phyloP scores from a whole-genome alignment of 2,329 filamentous ascomycete genomes.

The Venturia aucupariae region DNA sequence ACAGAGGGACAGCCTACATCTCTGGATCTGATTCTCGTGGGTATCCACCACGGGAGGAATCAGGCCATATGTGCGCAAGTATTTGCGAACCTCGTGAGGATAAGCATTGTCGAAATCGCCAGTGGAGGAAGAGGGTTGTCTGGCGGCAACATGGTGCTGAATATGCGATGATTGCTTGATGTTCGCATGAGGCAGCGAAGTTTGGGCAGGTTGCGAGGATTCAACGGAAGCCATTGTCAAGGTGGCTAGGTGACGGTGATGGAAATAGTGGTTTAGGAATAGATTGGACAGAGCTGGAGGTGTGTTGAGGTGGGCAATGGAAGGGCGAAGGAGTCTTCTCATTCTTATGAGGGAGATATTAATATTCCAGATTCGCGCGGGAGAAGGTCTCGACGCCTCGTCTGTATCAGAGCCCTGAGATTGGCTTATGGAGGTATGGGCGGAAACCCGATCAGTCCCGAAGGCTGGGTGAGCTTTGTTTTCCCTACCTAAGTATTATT shows the following conservation, averaged over 20 bases:
- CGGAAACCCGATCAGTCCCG: background rate
- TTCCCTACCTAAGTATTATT: too few relatives aligned
- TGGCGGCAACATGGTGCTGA: slow-evolving; percentile 22
- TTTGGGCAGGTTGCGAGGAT: background rate
- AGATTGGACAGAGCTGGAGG: background rate
- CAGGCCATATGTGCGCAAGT: slow-evolving; percentile 44
- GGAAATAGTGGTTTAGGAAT: background rate
- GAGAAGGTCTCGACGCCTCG: background rate
- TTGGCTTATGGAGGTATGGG: background rate
- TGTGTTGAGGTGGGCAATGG: background rate
- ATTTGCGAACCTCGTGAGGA: slow-evolving; percentile 39
- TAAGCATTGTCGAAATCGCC: slow-evolving; percentile 43
- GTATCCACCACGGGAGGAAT: slow-evolving; percentile 42
- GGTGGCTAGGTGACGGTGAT: background rate
- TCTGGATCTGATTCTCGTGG: slow-evolving; percentile 39
- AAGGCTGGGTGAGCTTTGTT: background rate
- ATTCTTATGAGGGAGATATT: background rate
- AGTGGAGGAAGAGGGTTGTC: slow-evolving; percentile 30
- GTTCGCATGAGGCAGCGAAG: slow-evolving; percentile 26
- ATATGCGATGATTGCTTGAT: slow-evolving; percentile 23
- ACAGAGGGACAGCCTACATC: slow-evolving; percentile 32
- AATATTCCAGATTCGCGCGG: background rate
- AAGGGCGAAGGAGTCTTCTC: background rate
- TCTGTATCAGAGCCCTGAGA: background rate
- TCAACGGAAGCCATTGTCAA: slow-evolving; percentile 13